Base-by-base conservation (phyloP, 345 rosid genomes). In the Pistacia atlantica region DNA sequence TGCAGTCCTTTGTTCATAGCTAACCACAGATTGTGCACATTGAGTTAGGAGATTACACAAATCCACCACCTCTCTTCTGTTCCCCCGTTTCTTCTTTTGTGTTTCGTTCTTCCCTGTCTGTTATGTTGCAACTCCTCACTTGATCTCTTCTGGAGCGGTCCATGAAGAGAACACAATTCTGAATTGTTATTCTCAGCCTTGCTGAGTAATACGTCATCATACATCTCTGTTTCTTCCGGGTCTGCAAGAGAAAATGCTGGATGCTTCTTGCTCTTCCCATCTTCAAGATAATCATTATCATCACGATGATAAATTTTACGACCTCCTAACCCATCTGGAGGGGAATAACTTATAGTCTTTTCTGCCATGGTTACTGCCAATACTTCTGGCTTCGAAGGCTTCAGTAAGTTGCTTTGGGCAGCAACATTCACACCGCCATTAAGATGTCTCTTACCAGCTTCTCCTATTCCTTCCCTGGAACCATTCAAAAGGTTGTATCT, bases 191-290 rank as follows among this genome's bases (percentile, higher is more conserved):
- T 67, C 60, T 71, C 84, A 33, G 72, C 78, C 12, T 49, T 76
- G 71, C 85, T 80, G 22, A 89, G 78, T 79, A 87, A 69, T 10
- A 85, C 79, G 22, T 83, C 77, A 37, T 88, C 91, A 48, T 82
- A 84, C 87, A 87, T 70, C 62, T 86, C 83, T 10, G 84, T 57
- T n/a, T 78, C 83, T 37, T 84, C 87, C 2, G 89, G 55, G 48
- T 89, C 91, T n/a, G 82, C 87, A 7, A 67, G 73, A 25, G 78
- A 85, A 81, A 81, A 17, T 1, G 88, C 90, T 2, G 84, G 80
- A 42, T 81, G 91, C 78, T 91, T 89, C 79, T 62, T 85, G 72
- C 77, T 85, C 69, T 90, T 84, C 67, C 71, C 85, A 68, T 71
- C 87, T 80, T 82, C 87, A 14, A 74, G 48, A 61, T 69, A 37